Conservation (phyloP, 306 rosid genomes). For the Cucurbita pepo region DNA sequence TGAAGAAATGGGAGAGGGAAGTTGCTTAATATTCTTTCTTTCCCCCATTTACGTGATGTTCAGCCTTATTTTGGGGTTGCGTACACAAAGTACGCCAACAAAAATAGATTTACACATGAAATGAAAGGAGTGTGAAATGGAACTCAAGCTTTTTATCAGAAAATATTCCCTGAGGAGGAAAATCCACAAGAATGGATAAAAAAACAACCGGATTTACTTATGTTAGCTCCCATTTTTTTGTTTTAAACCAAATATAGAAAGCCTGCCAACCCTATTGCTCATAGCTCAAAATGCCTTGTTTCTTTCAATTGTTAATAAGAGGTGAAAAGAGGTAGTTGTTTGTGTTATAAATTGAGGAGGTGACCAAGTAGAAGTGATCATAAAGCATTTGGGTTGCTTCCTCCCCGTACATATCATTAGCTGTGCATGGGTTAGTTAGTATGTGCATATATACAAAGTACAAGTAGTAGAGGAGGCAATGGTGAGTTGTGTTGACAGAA, state of each 20-base stretch:
- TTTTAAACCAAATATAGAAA: no score
- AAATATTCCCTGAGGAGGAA: neutral
- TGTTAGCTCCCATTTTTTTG: neutral
- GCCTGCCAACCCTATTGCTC: no score
- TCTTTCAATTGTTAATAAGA: no score
- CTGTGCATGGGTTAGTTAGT: neutral
- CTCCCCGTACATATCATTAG: neutral
- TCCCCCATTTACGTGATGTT: no score
- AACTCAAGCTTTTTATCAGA: neutral
- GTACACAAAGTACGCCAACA: no score
- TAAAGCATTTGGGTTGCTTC: neutral
- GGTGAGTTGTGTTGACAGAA: slow-evolving; percentile 57
- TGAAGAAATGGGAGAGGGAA: no score
- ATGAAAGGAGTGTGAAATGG: neutral
- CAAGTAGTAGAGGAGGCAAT: slow-evolving; percentile 10
- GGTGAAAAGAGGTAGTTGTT: no score
- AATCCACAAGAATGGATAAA: neutral
- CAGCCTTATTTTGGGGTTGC: no score
- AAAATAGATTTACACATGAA: neutral
- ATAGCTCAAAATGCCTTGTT: no score
- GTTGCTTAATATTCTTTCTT: no score
- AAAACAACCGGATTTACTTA: neutral
- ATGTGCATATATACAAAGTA: neutral
- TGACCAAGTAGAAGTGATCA: neutral
- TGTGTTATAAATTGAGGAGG: neutral